These are phyloP conservation scores for Dictyostelium discoideum DNA, from an alignment of 78 protist genomes.

Conservation along the genomic window DNA sequence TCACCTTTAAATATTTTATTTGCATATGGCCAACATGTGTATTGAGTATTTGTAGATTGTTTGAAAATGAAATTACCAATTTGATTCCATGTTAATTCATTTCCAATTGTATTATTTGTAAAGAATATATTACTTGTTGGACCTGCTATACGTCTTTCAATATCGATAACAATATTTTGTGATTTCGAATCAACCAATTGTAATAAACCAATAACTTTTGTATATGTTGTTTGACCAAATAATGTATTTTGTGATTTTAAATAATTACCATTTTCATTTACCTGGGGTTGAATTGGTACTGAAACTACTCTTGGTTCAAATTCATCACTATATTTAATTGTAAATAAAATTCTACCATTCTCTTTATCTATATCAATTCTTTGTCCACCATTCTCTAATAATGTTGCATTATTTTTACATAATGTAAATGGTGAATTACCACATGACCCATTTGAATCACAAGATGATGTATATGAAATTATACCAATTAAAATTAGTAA, in stretches of 20 bases:
- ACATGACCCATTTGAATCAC: not conserved
- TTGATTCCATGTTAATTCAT: not conserved
- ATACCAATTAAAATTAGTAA: not conserved
- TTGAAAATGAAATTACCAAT: not conserved
- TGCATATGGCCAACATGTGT: slow-evolving; percentile 2
- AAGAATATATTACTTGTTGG: not conserved
- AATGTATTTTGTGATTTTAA: not conserved
- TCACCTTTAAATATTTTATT: not conserved
- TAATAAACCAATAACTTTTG: not conserved
- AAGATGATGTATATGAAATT: not conserved
- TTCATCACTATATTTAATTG: not conserved
- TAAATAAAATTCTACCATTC: not conserved
- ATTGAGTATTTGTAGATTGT: not conserved
- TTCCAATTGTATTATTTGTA: not conserved
- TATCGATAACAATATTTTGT: not conserved
- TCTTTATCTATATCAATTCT: not conserved
- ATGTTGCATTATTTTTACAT: not conserved
- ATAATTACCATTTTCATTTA: not conserved
- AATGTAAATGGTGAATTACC: not conserved
- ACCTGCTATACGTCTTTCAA: not conserved
- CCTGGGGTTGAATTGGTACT: not conserved
- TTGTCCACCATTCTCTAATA: not conserved
- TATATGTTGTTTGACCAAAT: not conserved
- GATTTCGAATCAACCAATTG: not conserved
- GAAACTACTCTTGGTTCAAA: slow-evolving; percentile 10